Conservation (phyloP, 1,284 basidiomycete genomes). For the Meira nashicola region DNA sequence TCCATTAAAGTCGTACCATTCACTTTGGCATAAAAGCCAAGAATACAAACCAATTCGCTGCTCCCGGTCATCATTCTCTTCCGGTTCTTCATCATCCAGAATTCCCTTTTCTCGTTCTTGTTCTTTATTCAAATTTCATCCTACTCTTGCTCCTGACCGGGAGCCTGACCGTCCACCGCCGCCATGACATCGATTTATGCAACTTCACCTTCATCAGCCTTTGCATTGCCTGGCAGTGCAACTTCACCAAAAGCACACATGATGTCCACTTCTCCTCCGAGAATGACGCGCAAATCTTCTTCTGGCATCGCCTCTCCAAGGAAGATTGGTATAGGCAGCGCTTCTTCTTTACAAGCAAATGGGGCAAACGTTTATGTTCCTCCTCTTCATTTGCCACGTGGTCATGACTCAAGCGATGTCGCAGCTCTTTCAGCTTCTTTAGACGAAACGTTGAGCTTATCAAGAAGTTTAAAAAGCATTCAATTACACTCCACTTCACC, state of each 20-base stretch:
- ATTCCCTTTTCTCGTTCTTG: not conserved
- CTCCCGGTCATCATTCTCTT: not conserved
- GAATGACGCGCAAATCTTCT: not conserved
- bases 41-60: too few relatives aligned
- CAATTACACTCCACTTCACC: not conserved
- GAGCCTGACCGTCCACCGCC: slow-evolving; percentile 1
- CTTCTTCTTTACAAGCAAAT: too few relatives aligned
- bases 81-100: not conserved
- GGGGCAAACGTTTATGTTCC: not conserved
- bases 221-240: slow-evolving; percentile 2
- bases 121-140: slow-evolving; percentile 1
- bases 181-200: slow-evolving; percentile 10
- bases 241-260: slow-evolving; percentile 4
- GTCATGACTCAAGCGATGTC: slow-evolving; percentile 9
- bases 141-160: not conserved
- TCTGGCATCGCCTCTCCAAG: not conserved
- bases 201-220: not conserved
- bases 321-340: not conserved
- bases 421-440: not conserved
- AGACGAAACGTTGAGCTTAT: not conserved
- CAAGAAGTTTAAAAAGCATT: not conserved
- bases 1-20: too few relatives aligned
- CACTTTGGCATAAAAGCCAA: too few relatives aligned
- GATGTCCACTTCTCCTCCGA: not conserved
- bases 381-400: not conserved